Evolutionary conservation across 176 grass and related monocot species (phyloP).

Genomic region (Saccharum spontaneum): DNA sequence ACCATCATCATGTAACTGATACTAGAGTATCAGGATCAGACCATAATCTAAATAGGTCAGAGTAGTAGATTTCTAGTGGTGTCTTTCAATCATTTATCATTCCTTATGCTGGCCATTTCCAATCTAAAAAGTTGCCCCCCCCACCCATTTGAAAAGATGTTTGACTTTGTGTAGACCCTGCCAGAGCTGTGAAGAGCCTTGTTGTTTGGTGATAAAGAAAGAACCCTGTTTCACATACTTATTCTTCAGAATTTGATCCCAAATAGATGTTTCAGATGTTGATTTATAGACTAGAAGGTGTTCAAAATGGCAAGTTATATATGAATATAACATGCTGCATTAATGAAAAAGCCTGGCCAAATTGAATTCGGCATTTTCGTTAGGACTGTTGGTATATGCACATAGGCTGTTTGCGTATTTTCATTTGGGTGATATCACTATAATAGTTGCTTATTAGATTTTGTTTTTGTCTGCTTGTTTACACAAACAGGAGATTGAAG

Average conservation of each 20-base stretch:
- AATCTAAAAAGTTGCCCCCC: neutral
- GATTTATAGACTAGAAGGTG: neutral
- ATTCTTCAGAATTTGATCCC: neutral
- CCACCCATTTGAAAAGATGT: neutral
- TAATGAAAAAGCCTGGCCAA: neutral
- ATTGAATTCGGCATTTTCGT: neutral
- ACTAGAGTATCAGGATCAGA: neutral
- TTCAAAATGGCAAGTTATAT: neutral
- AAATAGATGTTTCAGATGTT: neutral
- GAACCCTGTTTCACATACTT: neutral
- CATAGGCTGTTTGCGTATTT: neutral
- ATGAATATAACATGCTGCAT: neutral
- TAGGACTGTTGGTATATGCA: neutral
- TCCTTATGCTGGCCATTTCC: neutral
- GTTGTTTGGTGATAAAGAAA: neutral
- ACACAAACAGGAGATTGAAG: conserved; percentile 74
- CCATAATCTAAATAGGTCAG: neutral
- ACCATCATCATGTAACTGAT: neutral
- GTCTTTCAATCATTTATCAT: neutral
- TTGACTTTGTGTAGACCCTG: neutral
- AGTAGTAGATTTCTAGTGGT: neutral
- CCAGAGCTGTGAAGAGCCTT: neutral
- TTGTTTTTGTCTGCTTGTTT: conserved; percentile 13
- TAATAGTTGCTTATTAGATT: neutral
- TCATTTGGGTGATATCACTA: neutral